Base-by-base conservation (phyloP, 352 stramenopile species). In the Phytopythium kandeliae region DNA sequence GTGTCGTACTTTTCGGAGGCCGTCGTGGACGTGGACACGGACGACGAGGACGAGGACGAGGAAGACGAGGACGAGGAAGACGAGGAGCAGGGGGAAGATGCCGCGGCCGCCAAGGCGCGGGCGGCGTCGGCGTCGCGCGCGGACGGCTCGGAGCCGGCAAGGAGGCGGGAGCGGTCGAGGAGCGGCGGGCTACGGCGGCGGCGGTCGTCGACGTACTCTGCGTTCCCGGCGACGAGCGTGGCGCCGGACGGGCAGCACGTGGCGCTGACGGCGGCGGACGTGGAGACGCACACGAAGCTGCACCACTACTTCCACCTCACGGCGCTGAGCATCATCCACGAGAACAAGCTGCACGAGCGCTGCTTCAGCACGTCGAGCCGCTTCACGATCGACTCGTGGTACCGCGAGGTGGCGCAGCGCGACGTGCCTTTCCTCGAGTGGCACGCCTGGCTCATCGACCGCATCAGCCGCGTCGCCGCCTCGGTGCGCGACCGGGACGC, bases 301-400 rank as follows among this genome's bases (percentile, higher is more conserved):
- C 75, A 95, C 28, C 81, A 90, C 62, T 95, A 91, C 49, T 95
- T 95, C 69, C 81, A 95, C 45, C 54, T 95, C 44, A 91, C 84
- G 5, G 84, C 84, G 21, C 65, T 86, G 30, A 92, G 84, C 50
- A 92, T 95, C 51, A 91, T 95, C 42, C 76, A 92, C 59, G 81
- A 95, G 54, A 91, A 92, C 65, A 69, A 80, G 48, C 67, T 91
- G 40, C 77, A 88, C 47, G 82, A 92, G 44, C 66, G 72, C 30
- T 91, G 76, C 53, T 89, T 92, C 48, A 67, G 70, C 54, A 88
- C 81, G 19, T 95, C 84, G 1, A 92, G 80, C 47, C 79, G 84
- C n/a, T 68, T 84, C 30, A 89, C 78, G 16, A 88, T 92, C 55
- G 78, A 92, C 47, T 70, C 74, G 63, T 95, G 84, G 84, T 92